Base-by-base conservation (phyloP, 352 stramenopile species). In the Aphanomyces cochlioides region DNA sequence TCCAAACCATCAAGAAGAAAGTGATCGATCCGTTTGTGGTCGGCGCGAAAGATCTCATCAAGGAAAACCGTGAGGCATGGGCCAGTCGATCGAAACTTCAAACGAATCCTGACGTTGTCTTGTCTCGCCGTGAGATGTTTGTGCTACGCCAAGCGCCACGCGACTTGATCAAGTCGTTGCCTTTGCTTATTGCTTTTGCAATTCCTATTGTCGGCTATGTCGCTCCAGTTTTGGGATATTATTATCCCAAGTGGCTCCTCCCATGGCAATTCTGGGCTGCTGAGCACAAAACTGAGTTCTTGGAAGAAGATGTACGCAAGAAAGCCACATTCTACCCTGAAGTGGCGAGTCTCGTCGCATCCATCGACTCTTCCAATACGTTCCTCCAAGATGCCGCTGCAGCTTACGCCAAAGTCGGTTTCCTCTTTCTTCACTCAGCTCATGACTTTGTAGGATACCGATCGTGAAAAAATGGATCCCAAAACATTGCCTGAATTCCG, bases 251-350 rank as follows among this genome's bases (percentile, higher is more conserved):
- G 77, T 84, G 90, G 58, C 48, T 92, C 28, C 73, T 95, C 60
- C 85, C 87, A 7, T 92, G 84, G 84, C 87, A 95, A 74, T 95
- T 95, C 76, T 95, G 87, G 87, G 79, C 85, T 6, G 76, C 85
- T 1, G 84, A 90, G 17, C 85, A 95, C 58, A 90, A 89, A 74
- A 90, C 84, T n/a, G 77, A 88, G 72, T 95, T 95, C 75, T 79
- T 93, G 21, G 75, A 73, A 7, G 77, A 92, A 61, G 83, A 93
- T 64, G 85, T 81, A 1, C 61, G 77, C 13, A 68, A 79, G 15
- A 77, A 82, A 36, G 78, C 85, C 5, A 63, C 61, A 21, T 89
- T 80, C 66, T 90, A 93, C 73, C 80, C 81, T 5, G 66, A 88
- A 65, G 73, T 94, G 40, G 63, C 79, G 4, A 57, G 85, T 36